Base-by-base conservation (phyloP, 2,329 filamentous ascomycete genomes). In the Pseudocercospora eumusae region DNA sequence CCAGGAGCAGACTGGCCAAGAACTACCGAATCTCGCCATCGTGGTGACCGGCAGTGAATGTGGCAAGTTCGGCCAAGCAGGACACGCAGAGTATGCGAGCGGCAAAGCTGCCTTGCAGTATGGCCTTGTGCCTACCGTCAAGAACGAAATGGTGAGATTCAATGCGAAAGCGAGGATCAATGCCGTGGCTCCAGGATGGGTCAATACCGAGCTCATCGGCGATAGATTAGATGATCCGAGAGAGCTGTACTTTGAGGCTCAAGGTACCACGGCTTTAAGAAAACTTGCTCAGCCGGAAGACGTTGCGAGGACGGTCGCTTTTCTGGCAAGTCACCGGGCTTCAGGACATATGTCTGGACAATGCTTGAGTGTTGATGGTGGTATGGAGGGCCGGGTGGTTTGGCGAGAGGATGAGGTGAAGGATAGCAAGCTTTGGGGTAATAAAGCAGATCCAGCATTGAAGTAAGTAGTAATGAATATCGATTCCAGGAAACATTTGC, bases 291-390 rank as follows among this genome's bases (percentile, higher is more conserved):
- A 78, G 44, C 80, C 81, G 3, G 73, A 77, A 56, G 81, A 82
- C 71, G 78, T 84, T 23, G 81, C 81, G 5, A 75, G 79, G 40
- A 75, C 78, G 7, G 80, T 82, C 42, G 78, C 78, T 3, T 83
- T 84, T 58, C 69, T 84, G 27, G 80, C 82, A 1, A 81, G 78
- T 60, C 79, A 83, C 65, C 74, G 78, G 45, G 82, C 81, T 13
- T 78, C 81, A 18, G 82, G 83, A 0, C 81, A 84, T 66, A 81
- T 84, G 44, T 79, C 79, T n/a, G 83, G 83, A 0, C 77, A 84
- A 68, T 83, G 79, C 60, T 72, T 84, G 9, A 80, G 77, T 54
- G 78, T 83, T 1, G 80, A 83, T 66, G 81, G 80, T 9, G 80
- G 80, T 0, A 82, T 82, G 78, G 81, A 84, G 63, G 81, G 80